These are phyloP conservation scores for Diaporthe sp. DNA, from an alignment of 2,329 filamentous ascomycete genomes.

Conservation along the genomic window DNA sequence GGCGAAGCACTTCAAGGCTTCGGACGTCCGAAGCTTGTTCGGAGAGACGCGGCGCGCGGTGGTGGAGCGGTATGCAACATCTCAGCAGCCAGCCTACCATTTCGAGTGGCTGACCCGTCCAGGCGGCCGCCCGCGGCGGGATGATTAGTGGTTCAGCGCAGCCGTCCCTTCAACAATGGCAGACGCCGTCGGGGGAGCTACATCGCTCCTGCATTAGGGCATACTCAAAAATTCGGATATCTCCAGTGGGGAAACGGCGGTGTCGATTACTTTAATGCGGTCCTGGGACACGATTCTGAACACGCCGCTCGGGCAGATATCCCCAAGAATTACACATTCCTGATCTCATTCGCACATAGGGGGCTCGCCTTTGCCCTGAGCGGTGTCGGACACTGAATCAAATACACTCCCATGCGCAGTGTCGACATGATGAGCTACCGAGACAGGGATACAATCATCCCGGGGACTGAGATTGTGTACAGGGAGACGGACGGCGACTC, in stretches of 20 bases:
- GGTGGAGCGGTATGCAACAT: background rate
- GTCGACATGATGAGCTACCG: background rate
- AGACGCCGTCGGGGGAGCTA: background rate
- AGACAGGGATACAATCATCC: background rate
- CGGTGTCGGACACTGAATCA: background rate
- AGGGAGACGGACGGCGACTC: conserved; percentile 2
- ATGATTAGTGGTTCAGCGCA: background rate
- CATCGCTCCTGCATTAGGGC: background rate
- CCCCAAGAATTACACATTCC: background rate
- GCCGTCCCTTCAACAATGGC: background rate
- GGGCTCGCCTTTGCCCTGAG: background rate
- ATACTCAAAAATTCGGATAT: background rate
- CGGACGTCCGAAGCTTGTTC: background rate
- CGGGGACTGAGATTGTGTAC: conserved; percentile 23
- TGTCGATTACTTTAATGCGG: too few species aligned
- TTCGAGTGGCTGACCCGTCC: background rate
- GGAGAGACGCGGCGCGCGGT: background rate
- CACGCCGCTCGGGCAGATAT: background rate
- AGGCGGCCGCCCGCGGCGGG: background rate
- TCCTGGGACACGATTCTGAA: background rate
- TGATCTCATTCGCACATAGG: background rate
- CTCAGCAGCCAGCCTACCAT: background rate
- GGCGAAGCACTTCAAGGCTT: too few species aligned
- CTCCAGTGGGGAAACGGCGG: background rate
- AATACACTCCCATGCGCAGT: background rate